These are phyloP conservation scores for Chrysosporium queenslandicum DNA, from an alignment of 2,329 filamentous ascomycete genomes.

Conservation along the genomic window DNA sequence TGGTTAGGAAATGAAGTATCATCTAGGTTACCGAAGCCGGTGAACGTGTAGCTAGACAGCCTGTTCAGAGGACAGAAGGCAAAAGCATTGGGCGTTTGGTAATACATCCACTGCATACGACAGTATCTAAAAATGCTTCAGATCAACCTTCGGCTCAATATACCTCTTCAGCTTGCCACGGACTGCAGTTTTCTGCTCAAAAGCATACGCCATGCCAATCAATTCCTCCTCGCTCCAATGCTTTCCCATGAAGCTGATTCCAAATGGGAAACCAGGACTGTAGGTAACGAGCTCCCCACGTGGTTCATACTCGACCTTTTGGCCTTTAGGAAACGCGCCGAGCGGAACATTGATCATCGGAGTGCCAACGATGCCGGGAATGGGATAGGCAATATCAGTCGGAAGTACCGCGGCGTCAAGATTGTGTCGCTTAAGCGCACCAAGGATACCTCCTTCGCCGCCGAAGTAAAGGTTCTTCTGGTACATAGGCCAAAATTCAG, in stretches of 20 bases:
- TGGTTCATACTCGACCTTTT: constrained; percentile 37
- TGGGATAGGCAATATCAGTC: constrained; percentile 38
- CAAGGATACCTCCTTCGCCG: constrained; percentile 51
- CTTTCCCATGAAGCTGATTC: constrained; percentile 52
- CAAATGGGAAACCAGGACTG: constrained; percentile 51
- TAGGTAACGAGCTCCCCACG: constrained; percentile 44
- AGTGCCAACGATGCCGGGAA: constrained; percentile 48
- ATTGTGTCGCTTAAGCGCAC: constrained; percentile 47
- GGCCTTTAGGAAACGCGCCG: constrained; percentile 45
- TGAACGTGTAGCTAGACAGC: too few relatives aligned
- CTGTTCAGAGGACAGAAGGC: too few relatives aligned
- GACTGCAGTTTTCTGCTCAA: constrained; percentile 51
- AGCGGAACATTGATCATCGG: constrained; percentile 56
- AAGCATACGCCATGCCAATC: constrained; percentile 58
- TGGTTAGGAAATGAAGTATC: too few relatives aligned
- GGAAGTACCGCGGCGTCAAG: constrained; percentile 56
- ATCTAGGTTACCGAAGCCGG: too few relatives aligned
- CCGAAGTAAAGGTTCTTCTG: constrained; percentile 46
- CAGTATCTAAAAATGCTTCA: constrained; percentile 21
- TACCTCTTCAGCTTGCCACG: constrained; percentile 42
- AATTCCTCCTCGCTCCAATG: constrained; percentile 53
- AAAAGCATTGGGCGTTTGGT: too few relatives aligned
- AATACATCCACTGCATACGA: too few relatives aligned
- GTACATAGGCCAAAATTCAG: constrained; percentile 49
- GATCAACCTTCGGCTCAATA: constrained; percentile 41